Percentiles rank a stretch among this genome's conserved stretches.
phyloP scores from a whole-genome alignment of 2,329 filamentous ascomycete genomes.

The Aspergillus pseudoterreus region DNA sequence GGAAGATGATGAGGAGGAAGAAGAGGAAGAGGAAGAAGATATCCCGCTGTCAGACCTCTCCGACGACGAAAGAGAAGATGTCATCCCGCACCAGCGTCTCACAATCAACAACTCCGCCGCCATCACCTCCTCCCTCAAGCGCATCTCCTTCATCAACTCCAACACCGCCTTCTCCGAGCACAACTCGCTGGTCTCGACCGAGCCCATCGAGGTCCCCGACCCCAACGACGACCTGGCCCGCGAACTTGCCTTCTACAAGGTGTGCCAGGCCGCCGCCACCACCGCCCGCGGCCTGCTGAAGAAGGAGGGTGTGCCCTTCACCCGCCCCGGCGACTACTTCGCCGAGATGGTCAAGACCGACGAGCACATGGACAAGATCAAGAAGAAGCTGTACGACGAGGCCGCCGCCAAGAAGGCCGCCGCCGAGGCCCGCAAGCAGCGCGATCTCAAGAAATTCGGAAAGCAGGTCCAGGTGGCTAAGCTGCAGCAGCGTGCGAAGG shows the following conservation, averaged over 20 bases:
- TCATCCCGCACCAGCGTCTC: constrained; percentile 84
- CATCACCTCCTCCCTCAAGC: constrained; percentile 73
- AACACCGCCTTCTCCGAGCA: constrained; percentile 77
- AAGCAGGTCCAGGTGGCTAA: constrained; percentile 97
- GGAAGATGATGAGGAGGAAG: constrained; percentile 54
- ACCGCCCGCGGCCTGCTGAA: constrained; percentile 70
- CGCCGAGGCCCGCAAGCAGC: constrained; percentile 82
- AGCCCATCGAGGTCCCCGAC: constrained; percentile 71
- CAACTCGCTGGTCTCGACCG: constrained; percentile 68
- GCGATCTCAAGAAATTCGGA: constrained; percentile 98
- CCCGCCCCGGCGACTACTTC: constrained; percentile 90
- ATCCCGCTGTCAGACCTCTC: constrained; percentile 83
- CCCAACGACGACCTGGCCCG: constrained; percentile 88
- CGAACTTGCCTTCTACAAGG: constrained; percentile 89
- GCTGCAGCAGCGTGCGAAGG: constrained; percentile 87
- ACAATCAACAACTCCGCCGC: constrained; percentile 97
- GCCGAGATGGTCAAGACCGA: constrained; percentile 99
- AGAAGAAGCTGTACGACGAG: constrained; percentile 87
- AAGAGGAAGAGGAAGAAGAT: constrained; percentile 76
- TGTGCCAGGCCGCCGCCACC: constrained; percentile 75
- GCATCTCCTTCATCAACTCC: constrained; percentile 53
- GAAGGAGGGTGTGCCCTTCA: constrained; percentile 80
- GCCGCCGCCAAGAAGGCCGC: constrained; percentile 89
- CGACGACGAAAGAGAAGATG: constrained; percentile 78
- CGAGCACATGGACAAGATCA: constrained; percentile 96